These are phyloP conservation scores for Graphilbum ipis-grandicollis DNA, from an alignment of 2,329 filamentous ascomycete genomes.

Conservation along the genomic window DNA sequence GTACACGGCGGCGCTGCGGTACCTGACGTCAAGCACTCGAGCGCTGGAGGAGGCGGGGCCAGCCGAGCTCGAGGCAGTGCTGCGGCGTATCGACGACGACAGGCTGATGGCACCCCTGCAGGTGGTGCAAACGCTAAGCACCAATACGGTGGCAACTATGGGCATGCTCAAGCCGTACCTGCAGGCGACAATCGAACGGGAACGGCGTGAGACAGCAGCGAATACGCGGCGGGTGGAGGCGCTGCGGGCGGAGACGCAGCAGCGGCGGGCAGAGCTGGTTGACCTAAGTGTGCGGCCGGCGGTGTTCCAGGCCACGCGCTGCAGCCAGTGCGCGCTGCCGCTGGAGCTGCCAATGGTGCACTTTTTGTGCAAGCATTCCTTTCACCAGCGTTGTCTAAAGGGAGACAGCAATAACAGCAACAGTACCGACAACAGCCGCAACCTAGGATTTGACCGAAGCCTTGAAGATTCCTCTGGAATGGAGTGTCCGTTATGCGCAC, in stretches of 20 bases:
- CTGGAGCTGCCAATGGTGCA: conserved; percentile 85
- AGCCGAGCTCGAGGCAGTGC: conserved; percentile 62
- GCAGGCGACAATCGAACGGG: conserved; percentile 70
- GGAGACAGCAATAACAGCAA: conserved; percentile 17
- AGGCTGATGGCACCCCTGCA: conserved; percentile 90
- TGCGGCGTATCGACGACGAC: conserved; percentile 76
- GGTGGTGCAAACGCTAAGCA: conserved; percentile 78
- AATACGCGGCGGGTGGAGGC: conserved; percentile 71
- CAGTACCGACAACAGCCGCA: conserved; percentile 16
- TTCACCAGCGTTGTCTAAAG: conserved; percentile 75
- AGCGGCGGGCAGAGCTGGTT: conserved; percentile 61
- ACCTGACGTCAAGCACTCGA: conserved; percentile 71
- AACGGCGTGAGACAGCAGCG: conserved; percentile 64
- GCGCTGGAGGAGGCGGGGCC: conserved; percentile 72
- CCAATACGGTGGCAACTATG: conserved; percentile 68
- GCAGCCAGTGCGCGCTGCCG: conserved; percentile 59
- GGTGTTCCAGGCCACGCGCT: conserved; percentile 81
- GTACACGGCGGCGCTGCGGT: conserved; percentile 81
- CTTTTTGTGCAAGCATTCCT: conserved; percentile 92
- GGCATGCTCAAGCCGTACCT: conserved; percentile 93
- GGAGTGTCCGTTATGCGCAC: conserved; percentile 75
- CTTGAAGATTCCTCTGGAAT: conserved; percentile 13
- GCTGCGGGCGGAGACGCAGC: conserved; percentile 68
- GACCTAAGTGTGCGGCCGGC: conserved; percentile 65
- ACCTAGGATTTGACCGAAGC: conserved; percentile 16